Evolutionary conservation across 179 eudicot species (phyloP).

Genomic region (Pouteria campechiana): DNA sequence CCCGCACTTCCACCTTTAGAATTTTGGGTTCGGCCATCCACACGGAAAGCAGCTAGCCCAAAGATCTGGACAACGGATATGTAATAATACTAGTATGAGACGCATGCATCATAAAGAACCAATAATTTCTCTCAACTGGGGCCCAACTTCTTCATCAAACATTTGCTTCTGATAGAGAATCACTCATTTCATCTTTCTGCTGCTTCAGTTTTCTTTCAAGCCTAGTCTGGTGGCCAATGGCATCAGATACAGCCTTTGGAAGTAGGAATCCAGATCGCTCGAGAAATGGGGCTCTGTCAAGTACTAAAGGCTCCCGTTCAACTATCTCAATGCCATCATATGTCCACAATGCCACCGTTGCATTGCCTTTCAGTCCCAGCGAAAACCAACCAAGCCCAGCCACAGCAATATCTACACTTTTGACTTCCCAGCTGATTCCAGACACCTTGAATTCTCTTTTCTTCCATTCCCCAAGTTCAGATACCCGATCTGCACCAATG

Average conservation of each 20-base stretch:
- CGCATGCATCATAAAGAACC: too few relatives aligned
- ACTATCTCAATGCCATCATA: slow-evolving; percentile 53
- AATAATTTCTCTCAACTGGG: too few relatives aligned
- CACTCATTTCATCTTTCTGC: too few relatives aligned
- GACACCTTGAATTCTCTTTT: slow-evolving; percentile 50
- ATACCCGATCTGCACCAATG: slow-evolving; percentile 42
- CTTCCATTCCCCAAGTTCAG: slow-evolving; percentile 64
- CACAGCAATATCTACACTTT: slow-evolving; percentile 57
- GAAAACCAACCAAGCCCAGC: slow-evolving; percentile 96
- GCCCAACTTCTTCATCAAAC: too few relatives aligned
- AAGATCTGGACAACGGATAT: too few relatives aligned
- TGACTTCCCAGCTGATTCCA: slow-evolving; percentile 93
- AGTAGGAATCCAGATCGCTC: slow-evolving; percentile 89
- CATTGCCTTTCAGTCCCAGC: slow-evolving; percentile 83
- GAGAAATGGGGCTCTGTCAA: slow-evolving; percentile 62
- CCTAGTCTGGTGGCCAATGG: slow-evolving; percentile 54
- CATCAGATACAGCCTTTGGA: slow-evolving; percentile 89
- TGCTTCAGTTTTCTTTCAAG: too few relatives aligned
- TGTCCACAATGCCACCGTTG: slow-evolving; percentile 58
- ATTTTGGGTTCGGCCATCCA: too few relatives aligned
- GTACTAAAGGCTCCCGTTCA: slow-evolving; percentile 72
- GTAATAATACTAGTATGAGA: too few relatives aligned
- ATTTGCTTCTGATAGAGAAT: too few relatives aligned
- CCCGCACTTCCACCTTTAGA: too few relatives aligned
- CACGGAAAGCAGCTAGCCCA: too few relatives aligned